Conservation (phyloP, 2,329 filamentous ascomycete genomes). For the Periconia digitata region DNA sequence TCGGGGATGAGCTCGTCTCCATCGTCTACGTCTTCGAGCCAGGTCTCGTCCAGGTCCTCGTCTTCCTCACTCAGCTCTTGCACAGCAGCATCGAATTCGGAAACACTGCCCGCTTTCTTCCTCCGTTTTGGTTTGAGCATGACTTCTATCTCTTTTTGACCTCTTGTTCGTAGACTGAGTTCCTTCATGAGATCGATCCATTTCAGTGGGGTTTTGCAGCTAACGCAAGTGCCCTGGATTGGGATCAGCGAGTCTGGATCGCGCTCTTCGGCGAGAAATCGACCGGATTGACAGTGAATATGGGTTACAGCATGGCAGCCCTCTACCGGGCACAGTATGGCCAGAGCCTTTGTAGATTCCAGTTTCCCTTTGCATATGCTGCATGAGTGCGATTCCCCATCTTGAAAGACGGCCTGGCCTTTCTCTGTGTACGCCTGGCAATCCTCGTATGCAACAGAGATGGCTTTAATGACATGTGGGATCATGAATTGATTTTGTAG, state of each 20-base stretch:
- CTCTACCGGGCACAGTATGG: conserved; percentile 55
- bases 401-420: conserved; percentile 36
- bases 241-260: conserved; percentile 61
- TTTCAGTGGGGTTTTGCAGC: conserved; percentile 61
- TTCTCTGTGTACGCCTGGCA: conserved; percentile 57
- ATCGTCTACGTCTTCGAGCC: conserved; percentile 36
- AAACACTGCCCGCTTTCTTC: conserved; percentile 31
- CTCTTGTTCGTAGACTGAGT: conserved; percentile 71
- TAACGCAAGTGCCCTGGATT: conserved; percentile 68
- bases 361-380: conserved; percentile 51
- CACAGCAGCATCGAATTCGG: conserved; percentile 12
- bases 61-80: conserved; percentile 24
- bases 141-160: conserved; percentile 68
- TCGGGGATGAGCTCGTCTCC: conserved; percentile 16
- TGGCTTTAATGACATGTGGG: conserved; percentile 37
- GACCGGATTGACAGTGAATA: conserved; percentile 56
- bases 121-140: conserved; percentile 61
- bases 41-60: conserved; percentile 39
- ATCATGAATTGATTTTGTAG: conserved; percentile 11
- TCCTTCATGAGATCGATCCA: conserved; percentile 86
- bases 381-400: conserved; percentile 40
- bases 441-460: conserved; percentile 57
- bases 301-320: conserved; percentile 56
- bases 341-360: conserved; percentile 42
- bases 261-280: conserved; percentile 51